Conservation (phyloP, 352 stramenopile genomes). For the Hyaloperonospora arabidopsidis region DNA sequence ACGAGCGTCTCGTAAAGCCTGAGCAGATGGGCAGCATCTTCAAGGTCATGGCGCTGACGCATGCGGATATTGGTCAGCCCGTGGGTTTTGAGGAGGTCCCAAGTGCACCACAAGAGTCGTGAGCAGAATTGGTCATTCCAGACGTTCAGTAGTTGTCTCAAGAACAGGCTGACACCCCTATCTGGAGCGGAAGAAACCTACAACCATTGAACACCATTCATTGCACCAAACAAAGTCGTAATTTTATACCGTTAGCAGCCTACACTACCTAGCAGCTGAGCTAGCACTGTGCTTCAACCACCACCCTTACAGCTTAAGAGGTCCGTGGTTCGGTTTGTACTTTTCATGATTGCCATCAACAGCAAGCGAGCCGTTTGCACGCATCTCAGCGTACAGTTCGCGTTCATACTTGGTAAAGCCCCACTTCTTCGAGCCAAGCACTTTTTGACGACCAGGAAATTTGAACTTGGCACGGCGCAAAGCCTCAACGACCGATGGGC, state of each 20-base stretch:
- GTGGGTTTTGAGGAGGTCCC: constrained; percentile 50
- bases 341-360: constrained; percentile 98
- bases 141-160: too few species aligned
- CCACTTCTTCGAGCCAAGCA: constrained; percentile 99
- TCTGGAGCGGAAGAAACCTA: not conserved
- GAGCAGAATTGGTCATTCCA: too few species aligned
- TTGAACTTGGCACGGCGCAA: constrained; percentile 99
- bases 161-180: too few species aligned
- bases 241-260: constrained; percentile 34
- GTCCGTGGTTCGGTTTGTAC: constrained; percentile 88
- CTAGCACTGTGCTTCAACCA: constrained; percentile 15
- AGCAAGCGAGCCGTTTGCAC: constrained; percentile 89
- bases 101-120: not conserved
- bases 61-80: constrained; percentile 43
- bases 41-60: constrained; percentile 88
- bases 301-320: constrained; percentile 47
- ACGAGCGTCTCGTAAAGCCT: constrained; percentile 87
- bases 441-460: constrained; percentile 99
- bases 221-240: constrained; percentile 37
- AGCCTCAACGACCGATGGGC: constrained; percentile 92
- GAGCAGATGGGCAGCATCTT: constrained; percentile 93
- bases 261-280: constrained; percentile 15
- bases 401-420: constrained; percentile 98
- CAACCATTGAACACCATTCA: constrained; percentile 2
- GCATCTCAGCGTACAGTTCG: constrained; percentile 96